Evolutionary conservation across 768 basidiomycete genomes (phyloP).

Genomic region (Pilatotrama ljubarskyi): DNA sequence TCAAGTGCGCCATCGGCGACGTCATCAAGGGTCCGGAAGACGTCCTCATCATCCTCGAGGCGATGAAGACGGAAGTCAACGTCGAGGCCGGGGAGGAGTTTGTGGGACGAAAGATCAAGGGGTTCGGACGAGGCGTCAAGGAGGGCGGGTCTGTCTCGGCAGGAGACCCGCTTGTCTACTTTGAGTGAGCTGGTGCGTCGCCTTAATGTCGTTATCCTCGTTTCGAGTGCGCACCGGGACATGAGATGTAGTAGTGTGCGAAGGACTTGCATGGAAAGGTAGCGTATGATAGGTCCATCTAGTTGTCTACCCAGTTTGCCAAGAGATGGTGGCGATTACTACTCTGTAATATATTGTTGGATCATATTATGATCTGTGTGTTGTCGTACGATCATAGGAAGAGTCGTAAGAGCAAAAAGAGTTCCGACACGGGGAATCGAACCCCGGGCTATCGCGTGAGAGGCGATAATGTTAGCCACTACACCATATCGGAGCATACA

Average conservation of each 20-base stretch:
- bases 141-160: slow-evolving; percentile 48
- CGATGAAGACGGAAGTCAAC: slow-evolving; percentile 67
- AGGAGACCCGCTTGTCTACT: slow-evolving; percentile 46
- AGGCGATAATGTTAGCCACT: slow-evolving; percentile 20
- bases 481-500: slow-evolving; percentile 10
- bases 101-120: slow-evolving; percentile 44
- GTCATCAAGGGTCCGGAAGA: slow-evolving; percentile 42
- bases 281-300: no score
- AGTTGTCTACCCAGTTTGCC: no score
- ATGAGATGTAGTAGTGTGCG: neutral
- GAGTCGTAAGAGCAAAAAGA: neutral
- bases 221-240: no score
- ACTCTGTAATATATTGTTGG: no score
- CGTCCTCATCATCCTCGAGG: slow-evolving; percentile 53
- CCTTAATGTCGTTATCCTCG: neutral
- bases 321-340: no score
- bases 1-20: slow-evolving; percentile 46
- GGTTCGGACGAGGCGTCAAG: slow-evolving; percentile 41
- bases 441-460: slow-evolving; percentile 21
- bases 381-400: no score
- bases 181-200: slow-evolving; percentile 22
- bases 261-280: no score
- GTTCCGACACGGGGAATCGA: slow-evolving; percentile 21
- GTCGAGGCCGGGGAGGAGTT: slow-evolving; percentile 46
- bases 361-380: no score